A percentile compares a stretch with the other conserved stretches of the same genome.
phyloP scores from a whole-genome alignment of 2,329 filamentous ascomycete genomes.

The Microcyclosporella mali region DNA sequence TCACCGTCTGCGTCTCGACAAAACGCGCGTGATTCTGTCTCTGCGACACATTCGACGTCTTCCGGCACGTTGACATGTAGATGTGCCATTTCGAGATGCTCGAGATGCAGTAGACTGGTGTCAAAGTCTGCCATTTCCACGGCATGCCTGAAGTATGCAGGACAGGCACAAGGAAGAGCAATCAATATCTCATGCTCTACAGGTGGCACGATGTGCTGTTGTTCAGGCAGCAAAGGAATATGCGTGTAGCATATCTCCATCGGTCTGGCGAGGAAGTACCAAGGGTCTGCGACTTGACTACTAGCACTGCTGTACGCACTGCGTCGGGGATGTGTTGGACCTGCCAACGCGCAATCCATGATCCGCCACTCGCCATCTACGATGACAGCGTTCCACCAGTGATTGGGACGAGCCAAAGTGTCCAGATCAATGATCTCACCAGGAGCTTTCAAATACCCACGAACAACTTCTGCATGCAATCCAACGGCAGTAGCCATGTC shows the following conservation, averaged over 20 bases:
- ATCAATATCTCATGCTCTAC: constrained; percentile 80
- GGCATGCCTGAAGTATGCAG: constrained; percentile 77
- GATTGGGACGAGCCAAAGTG: constrained; percentile 79
- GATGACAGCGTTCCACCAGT: constrained; percentile 95
- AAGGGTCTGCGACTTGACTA: constrained; percentile 67
- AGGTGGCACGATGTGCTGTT: constrained; percentile 89
- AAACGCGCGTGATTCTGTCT: constrained; percentile 80
- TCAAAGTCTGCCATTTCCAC: constrained; percentile 84
- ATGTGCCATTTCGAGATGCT: constrained; percentile 90
- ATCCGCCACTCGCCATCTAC: constrained; percentile 95
- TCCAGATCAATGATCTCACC: constrained; percentile 77
- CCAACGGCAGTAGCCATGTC: constrained; percentile 94
- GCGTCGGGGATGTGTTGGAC: constrained; percentile 80
- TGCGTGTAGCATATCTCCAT: constrained; percentile 93
- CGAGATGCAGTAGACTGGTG: constrained; percentile 75
- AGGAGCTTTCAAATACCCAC: constrained; percentile 84
- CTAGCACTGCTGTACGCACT: constrained; percentile 67
- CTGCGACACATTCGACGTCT: constrained; percentile 86
- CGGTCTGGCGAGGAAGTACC: constrained; percentile 90
- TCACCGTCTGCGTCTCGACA: constrained; percentile 82
- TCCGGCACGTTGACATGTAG: constrained; percentile 79
- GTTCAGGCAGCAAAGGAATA: constrained; percentile 75
- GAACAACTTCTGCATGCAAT: constrained; percentile 77
- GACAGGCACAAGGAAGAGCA: constrained; percentile 77
- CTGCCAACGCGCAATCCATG: constrained; percentile 88